Conservation (phyloP, 768 basidiomycete genomes). For the Boletus pseudo-olivaceus region DNA sequence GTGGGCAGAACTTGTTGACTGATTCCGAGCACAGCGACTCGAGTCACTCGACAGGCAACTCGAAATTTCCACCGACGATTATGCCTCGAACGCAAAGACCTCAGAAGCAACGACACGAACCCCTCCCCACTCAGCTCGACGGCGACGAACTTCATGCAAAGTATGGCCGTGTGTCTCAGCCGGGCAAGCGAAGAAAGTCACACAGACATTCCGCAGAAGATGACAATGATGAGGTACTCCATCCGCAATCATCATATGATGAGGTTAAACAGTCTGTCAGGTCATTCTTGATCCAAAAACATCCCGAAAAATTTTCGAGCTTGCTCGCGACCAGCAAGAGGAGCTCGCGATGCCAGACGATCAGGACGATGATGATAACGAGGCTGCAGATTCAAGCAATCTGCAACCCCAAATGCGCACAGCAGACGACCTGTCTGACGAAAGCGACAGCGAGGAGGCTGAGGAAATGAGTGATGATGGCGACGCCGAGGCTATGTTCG, state of each 20-base stretch:
- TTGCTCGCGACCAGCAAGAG: constrained; percentile 91
- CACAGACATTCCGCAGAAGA: constrained; percentile 42
- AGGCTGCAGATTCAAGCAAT: constrained; percentile 24
- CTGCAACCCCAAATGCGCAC: constrained; percentile 24
- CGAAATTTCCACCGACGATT: constrained; percentile 8
- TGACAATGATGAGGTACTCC: constrained; percentile 57
- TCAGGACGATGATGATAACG: constrained; percentile 43
- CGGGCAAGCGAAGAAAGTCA: constrained; percentile 70
- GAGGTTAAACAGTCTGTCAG: constrained; percentile 35
- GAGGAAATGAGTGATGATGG: constrained; percentile 20
- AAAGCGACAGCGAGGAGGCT: constrained; percentile 42
- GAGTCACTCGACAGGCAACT: constrained; percentile 4
- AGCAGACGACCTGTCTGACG: constrained; percentile 54
- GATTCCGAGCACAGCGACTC: constrained; percentile 8
- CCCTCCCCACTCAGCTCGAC: constrained; percentile 78
- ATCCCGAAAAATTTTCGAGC: constrained; percentile 84
- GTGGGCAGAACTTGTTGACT: no score
- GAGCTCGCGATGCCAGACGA: constrained; percentile 70
- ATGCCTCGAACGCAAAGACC: constrained; percentile 68
- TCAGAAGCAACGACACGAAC: constrained; percentile 74
- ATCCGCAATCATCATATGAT: constrained; percentile 4
- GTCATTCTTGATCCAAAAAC: constrained; percentile 74
- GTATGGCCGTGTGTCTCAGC: constrained; percentile 74
- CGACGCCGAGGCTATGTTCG: constrained; percentile 60
- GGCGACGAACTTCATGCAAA: constrained; percentile 74